These are phyloP conservation scores for Yamadazyma blattariae DNA, from an alignment of 1,139 yeast species.

Conservation along the genomic window DNA sequence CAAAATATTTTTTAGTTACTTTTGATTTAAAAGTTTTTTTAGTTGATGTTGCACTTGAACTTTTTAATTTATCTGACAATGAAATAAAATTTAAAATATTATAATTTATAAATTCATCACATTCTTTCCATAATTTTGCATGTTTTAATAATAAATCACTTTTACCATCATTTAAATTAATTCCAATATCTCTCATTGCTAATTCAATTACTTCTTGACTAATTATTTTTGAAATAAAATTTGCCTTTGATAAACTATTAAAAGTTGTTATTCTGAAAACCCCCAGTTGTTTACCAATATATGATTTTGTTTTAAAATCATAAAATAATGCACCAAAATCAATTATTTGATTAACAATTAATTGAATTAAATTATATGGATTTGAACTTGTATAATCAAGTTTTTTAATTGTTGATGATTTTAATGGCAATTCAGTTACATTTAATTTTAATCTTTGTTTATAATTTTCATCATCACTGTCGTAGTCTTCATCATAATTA, in stretches of 20 bases:
- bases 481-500: background rate
- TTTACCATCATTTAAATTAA: slow-evolving; percentile 21
- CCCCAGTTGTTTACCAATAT: slow-evolving; percentile 67
- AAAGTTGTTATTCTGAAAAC: slow-evolving; percentile 63
- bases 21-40: slow-evolving; percentile 41
- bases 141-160: slow-evolving; percentile 47
- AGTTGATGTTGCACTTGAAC: slow-evolving; percentile 30
- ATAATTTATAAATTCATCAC: slow-evolving; percentile 47
- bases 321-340: slow-evolving; percentile 67
- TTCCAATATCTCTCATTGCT: slow-evolving; percentile 54
- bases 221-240: slow-evolving; percentile 54
- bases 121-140: slow-evolving; percentile 60
- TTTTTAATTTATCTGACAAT: slow-evolving; percentile 27
- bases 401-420: slow-evolving; percentile 32
- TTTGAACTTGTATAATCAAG: slow-evolving; percentile 34
- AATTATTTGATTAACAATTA: slow-evolving; percentile 45
- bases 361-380: slow-evolving; percentile 37
- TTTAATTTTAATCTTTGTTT: slow-evolving; percentile 2
- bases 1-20: slow-evolving; percentile 45
- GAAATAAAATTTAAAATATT: slow-evolving; percentile 41
- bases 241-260: slow-evolving; percentile 64
- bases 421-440: slow-evolving; percentile 30
- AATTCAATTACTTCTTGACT: slow-evolving; percentile 60
- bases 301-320: slow-evolving; percentile 45
- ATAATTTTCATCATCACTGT: too few relatives aligned